Percentiles rank a stretch among this genome's conserved stretches.
phyloP scores from a whole-genome alignment of 2,329 filamentous ascomycete species.

The Monilinia fructigena region DNA sequence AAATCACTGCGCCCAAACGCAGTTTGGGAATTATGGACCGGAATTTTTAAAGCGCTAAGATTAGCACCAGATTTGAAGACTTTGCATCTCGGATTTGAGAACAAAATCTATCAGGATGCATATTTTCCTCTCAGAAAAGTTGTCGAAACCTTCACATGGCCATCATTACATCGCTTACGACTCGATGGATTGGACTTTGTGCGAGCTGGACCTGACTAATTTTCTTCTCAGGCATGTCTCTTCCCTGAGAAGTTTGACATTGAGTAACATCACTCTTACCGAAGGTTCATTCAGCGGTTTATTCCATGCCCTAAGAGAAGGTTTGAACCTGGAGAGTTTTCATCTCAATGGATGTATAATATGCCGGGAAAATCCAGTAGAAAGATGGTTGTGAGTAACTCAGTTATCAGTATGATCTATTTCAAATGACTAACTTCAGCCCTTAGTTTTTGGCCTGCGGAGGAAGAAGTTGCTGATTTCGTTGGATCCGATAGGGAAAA shows the following conservation, averaged over 20 bases:
- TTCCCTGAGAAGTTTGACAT: not conserved
- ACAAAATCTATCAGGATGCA: not conserved
- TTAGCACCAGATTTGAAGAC: not conserved
- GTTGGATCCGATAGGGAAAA: not conserved
- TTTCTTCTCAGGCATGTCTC: not conserved
- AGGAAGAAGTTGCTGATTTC: not conserved
- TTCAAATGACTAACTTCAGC: not conserved
- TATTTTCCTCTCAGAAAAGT: conserved; percentile 6
- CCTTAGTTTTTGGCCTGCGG: not conserved
- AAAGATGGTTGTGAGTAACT: not conserved
- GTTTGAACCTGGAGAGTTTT: not conserved
- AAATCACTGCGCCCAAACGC: no score
- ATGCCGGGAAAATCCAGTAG: not conserved
- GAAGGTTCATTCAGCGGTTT: not conserved
- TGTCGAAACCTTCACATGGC: not conserved
- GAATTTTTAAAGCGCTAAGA: not conserved
- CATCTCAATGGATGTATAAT: not conserved
- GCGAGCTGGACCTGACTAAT: not conserved
- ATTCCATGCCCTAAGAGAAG: not conserved
- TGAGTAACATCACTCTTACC: not conserved
- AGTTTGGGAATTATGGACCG: not conserved
- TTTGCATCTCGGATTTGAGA: not conserved
- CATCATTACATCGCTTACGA: not conserved
- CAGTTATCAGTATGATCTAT: not conserved
- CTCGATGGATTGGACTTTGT: not conserved